Conservation (phyloP, 2,329 filamentous ascomycete species). For the Gaeumannomyces tritici region DNA sequence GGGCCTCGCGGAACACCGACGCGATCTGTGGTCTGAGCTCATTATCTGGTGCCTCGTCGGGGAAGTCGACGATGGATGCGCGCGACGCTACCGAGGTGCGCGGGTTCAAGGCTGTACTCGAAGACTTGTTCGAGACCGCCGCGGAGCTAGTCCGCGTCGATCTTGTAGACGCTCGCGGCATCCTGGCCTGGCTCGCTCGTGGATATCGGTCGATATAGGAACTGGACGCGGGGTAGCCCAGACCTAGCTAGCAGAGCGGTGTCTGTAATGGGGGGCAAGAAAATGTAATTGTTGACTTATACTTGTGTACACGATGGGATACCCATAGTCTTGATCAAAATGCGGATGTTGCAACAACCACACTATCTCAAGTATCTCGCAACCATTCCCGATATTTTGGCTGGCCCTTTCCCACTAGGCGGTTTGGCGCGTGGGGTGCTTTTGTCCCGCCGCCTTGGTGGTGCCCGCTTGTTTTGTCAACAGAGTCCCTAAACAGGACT, state of each 20-base stretch:
- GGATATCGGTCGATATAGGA: neutral
- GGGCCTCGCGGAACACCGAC: constrained; percentile 68
- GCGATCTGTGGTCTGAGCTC: constrained; percentile 66
- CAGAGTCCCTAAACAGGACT: constrained; percentile 2
- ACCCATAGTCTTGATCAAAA: neutral
- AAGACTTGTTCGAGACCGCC: constrained; percentile 26
- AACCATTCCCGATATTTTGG: neutral
- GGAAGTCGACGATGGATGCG: constrained; percentile 39
- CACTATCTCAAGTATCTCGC: neutral
- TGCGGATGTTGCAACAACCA: too few species aligned
- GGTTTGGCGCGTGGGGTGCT: neutral
- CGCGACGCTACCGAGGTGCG: constrained; percentile 37
- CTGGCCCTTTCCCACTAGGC: neutral
- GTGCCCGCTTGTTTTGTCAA: constrained; percentile 1
- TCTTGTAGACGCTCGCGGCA: constrained; percentile 35
- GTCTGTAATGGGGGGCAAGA: neutral
- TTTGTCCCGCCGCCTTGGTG: neutral
- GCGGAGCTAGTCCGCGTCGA: constrained; percentile 34
- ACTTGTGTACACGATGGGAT: neutral
- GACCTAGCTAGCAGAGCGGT: neutral
- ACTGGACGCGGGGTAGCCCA: neutral
- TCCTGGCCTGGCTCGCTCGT: neutral
- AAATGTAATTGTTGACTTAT: neutral
- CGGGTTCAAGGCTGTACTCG: constrained; percentile 24
- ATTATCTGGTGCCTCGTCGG: constrained; percentile 62